Evolutionary conservation across 2,329 filamentous ascomycete species (phyloP).

Genomic region (Xylariales sp.): DNA sequence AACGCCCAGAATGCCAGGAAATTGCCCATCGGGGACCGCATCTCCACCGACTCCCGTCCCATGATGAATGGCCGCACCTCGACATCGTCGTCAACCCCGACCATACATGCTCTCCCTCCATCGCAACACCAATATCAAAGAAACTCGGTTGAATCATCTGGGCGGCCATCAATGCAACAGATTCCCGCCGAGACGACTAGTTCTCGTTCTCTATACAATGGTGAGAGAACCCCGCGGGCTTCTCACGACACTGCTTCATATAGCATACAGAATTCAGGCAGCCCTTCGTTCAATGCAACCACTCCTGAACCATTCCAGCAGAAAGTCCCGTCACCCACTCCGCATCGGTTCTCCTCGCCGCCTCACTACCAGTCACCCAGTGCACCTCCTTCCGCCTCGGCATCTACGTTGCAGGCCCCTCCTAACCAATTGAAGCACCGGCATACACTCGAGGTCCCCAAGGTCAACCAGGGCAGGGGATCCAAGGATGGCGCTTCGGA

Average conservation of each 20-base stretch:
- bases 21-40: neutral
- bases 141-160: slow-evolving; percentile 28
- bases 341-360: slow-evolving; percentile 63
- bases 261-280: slow-evolving; percentile 13
- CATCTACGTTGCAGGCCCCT: slow-evolving; percentile 46
- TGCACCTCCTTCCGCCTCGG: slow-evolving; percentile 33
- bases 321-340: slow-evolving; percentile 23
- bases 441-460: slow-evolving; percentile 85
- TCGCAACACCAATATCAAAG: slow-evolving; percentile 23
- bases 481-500: slow-evolving; percentile 69
- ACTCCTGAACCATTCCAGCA: slow-evolving; percentile 20
- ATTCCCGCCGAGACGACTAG: slow-evolving; percentile 25
- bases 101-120: slow-evolving; percentile 11
- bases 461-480: slow-evolving; percentile 56
- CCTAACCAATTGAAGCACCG: slow-evolving; percentile 66
- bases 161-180: slow-evolving; percentile 24
- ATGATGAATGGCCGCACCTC: slow-evolving; percentile 7
- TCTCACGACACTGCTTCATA: slow-evolving; percentile 12
- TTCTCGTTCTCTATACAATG: slow-evolving; percentile 21
- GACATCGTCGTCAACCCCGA: slow-evolving; percentile 23
- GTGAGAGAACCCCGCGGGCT: slow-evolving; percentile 17
- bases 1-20: slow-evolving; percentile 1
- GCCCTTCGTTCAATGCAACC: slow-evolving; percentile 11
- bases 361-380: slow-evolving; percentile 45
- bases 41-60: slow-evolving; percentile 5